These are phyloP conservation scores for Eimeria tenella DNA, from an alignment of 169 alveolate genomes.

Conservation along the genomic window DNA sequence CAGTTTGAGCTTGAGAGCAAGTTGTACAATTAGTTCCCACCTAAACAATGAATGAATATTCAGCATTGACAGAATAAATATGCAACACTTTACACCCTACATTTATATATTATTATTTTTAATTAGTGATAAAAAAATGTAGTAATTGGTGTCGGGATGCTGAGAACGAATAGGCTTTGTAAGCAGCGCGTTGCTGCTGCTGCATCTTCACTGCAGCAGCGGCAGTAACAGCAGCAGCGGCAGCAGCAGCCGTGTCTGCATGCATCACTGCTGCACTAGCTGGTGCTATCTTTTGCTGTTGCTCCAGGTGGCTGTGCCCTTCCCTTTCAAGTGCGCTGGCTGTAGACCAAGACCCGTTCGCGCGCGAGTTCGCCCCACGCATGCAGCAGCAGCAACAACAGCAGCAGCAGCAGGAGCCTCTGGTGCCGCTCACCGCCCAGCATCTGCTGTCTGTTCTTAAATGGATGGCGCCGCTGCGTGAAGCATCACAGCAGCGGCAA, in stretches of 20 bases:
- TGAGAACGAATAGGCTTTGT: too few species aligned
- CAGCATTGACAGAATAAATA: too few species aligned
- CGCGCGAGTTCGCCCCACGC: constrained; percentile 24
- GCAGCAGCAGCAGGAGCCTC: neutral
- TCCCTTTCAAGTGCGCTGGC: neutral
- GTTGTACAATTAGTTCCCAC: too few species aligned
- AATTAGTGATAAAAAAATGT: too few species aligned
- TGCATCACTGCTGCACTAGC: neutral
- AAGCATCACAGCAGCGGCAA: constrained; percentile 3
- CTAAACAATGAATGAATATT: too few species aligned
- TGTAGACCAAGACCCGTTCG: constrained; percentile 7
- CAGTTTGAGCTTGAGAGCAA: too few species aligned
- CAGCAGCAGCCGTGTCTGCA: neutral
- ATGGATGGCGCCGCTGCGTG: constrained; percentile 23
- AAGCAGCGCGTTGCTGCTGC: neutral
- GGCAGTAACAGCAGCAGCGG: constrained; percentile 3
- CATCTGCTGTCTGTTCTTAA: constrained; percentile 24
- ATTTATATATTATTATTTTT: too few species aligned
- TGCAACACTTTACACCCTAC: too few species aligned
- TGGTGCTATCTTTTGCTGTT: neutral
- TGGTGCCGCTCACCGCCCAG: constrained; percentile 2
- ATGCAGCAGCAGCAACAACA: neutral
- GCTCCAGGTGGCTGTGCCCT: constrained; percentile 47
- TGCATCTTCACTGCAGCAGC: neutral
- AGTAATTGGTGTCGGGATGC: too few species aligned